A percentile compares a stretch with the other conserved stretches of the same genome.
phyloP scores from a whole-genome alignment of 1,284 basidiomycete genomes.

The Cryptococcus neoformans region DNA sequence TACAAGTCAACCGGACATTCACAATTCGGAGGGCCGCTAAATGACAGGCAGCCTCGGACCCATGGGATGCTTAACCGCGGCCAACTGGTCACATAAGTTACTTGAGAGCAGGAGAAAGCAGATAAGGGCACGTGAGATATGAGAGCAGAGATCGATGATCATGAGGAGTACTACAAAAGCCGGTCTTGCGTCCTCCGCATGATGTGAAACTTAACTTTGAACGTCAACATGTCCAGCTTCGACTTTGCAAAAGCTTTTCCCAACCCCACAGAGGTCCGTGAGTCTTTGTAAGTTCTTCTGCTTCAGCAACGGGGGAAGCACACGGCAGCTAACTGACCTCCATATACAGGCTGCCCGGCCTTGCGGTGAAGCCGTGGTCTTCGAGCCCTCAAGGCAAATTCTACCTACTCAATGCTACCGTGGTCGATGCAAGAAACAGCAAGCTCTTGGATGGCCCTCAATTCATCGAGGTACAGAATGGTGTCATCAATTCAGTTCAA shows the following conservation, averaged over 20 bases:
- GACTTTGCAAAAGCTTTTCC: background rate
- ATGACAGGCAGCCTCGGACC: no score
- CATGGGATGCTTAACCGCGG: no score
- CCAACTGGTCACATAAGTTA: no score
- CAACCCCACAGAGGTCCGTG: background rate
- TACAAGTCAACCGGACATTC: no score
- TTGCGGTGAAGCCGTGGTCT: background rate
- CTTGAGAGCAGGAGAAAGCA: no score
- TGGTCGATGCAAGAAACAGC: slow-evolving; percentile 25
- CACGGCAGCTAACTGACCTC: background rate
- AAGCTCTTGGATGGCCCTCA: slow-evolving; percentile 36
- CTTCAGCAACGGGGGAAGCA: background rate
- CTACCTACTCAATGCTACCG: slow-evolving; percentile 11
- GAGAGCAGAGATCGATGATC: no score
- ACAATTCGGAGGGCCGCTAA: no score
- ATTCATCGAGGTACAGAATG: slow-evolving; percentile 38
- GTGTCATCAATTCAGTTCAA: slow-evolving; percentile 35
- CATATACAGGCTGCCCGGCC: background rate
- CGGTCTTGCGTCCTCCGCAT: no score
- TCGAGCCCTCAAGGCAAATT: background rate
- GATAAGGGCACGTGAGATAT: no score
- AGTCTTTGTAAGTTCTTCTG: background rate
- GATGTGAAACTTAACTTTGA: background rate
- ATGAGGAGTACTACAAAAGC: no score
- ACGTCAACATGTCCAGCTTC: background rate